A percentile compares a stretch with the other conserved stretches of the same genome.
These are phyloP conservation scores for Bryum argenteum DNA, from an alignment of 225 moss, liverwort and hornwort genomes.

Conservation along the genomic window DNA sequence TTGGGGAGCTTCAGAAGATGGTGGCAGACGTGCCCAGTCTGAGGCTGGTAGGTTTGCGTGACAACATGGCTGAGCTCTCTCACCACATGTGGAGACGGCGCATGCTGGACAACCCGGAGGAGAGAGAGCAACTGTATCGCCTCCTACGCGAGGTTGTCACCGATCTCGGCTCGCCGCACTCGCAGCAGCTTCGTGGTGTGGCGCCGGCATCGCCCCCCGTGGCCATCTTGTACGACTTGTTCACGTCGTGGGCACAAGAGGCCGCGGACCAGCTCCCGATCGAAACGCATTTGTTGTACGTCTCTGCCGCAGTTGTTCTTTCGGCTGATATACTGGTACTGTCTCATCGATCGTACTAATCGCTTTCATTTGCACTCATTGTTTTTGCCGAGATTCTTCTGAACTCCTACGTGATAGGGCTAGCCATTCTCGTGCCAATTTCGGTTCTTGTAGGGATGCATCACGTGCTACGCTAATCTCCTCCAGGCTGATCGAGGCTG, in stretches of 20 bases:
- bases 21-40: neutral
- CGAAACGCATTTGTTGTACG: constrained; percentile 34
- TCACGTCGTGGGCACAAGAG: constrained; percentile 34
- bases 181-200: constrained; percentile 32
- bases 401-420: too few relatives aligned
- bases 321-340: constrained; percentile 25
- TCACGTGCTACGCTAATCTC: too few relatives aligned
- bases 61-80: neutral
- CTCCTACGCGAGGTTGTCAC: neutral
- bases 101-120: neutral
- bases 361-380: too few relatives aligned
- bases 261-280: constrained; percentile 30
- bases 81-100: neutral
- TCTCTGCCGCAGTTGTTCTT: constrained; percentile 16
- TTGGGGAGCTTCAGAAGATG: neutral
- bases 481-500: neutral
- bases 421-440: too few relatives aligned
- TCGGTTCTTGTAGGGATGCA: neutral
- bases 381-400: too few relatives aligned
- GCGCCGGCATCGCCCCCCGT: constrained; percentile 25
- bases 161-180: constrained; percentile 34
- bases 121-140: neutral
- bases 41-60: neutral
- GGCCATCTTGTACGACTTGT: constrained; percentile 35
- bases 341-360: too few relatives aligned